Evolutionary conservation across 202 grass and related monocot species (phyloP).

Genomic region (Schoenoplectus triqueter): DNA sequence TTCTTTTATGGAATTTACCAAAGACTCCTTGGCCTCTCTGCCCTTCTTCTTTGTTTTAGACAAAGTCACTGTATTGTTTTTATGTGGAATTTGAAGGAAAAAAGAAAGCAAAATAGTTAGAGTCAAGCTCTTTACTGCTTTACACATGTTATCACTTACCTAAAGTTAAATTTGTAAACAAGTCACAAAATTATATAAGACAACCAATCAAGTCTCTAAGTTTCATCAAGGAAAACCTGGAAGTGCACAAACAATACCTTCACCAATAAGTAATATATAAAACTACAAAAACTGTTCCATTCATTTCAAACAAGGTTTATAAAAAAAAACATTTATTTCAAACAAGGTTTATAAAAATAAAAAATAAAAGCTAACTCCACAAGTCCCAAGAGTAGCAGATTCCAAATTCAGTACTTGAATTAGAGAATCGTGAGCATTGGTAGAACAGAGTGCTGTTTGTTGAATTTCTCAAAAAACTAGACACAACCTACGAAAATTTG

Average conservation of each 20-base stretch:
- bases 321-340: background rate
- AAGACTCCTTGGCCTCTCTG: slow-evolving; percentile 65
- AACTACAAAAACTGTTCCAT: background rate
- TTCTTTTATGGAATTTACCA: slow-evolving; percentile 69
- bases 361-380: background rate
- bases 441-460: background rate
- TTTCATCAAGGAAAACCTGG: background rate
- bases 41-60: slow-evolving; percentile 98
- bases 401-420: background rate
- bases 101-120: background rate
- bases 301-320: background rate
- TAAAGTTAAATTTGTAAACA: background rate
- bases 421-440: background rate
- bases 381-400: too few relatives aligned
- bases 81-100: background rate
- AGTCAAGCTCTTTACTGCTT: too few relatives aligned
- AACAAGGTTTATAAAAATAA: background rate
- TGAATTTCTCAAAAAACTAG: background rate
- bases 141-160: background rate
- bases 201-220: background rate
- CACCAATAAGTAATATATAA: too few relatives aligned
- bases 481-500: background rate
- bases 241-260: too few relatives aligned
- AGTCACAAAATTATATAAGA: background rate
- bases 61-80: slow-evolving; percentile 61